Percentiles rank a stretch among this genome's conserved stretches.
Conservation (phyloP, 768 basidiomycete genomes). For the Suillus brevipes region DNA sequence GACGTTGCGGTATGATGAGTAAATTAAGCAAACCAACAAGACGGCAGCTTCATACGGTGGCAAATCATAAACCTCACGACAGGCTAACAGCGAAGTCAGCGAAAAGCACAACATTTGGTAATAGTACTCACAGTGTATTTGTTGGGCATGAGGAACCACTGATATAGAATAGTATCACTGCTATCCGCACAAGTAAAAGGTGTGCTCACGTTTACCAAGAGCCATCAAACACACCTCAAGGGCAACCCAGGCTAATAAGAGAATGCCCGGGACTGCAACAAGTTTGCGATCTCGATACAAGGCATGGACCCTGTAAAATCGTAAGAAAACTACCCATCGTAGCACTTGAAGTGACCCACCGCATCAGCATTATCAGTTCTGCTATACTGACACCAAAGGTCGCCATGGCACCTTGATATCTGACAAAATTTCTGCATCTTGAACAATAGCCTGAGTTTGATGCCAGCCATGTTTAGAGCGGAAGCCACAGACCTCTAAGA, state of each 20-base stretch:
- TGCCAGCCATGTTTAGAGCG: background rate
- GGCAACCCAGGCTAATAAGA: background rate
- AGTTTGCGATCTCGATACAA: background rate
- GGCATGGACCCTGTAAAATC: background rate
- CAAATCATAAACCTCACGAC: background rate
- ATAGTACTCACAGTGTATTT: background rate
- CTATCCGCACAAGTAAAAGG: background rate
- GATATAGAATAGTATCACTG: background rate
- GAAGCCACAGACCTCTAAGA: background rate
- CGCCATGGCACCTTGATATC: background rate
- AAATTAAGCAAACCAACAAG: background rate
- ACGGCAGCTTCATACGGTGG: background rate
- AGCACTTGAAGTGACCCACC: background rate
- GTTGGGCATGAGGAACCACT: background rate
- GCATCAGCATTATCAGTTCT: conserved; percentile 1
- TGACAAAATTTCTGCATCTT: background rate
- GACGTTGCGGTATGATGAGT: background rate
- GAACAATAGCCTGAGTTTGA: conserved; percentile 20
- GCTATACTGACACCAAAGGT: background rate
- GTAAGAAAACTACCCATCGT: background rate
- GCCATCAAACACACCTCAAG: background rate
- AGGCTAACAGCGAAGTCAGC: background rate
- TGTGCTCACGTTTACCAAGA: background rate
- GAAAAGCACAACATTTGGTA: background rate
- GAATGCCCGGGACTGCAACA: background rate